Evolutionary conservation across 2,329 filamentous ascomycete species (phyloP), one percentile per base, ranked within the genome.

Genomic region (Exutisphaerella laricina): DNA sequence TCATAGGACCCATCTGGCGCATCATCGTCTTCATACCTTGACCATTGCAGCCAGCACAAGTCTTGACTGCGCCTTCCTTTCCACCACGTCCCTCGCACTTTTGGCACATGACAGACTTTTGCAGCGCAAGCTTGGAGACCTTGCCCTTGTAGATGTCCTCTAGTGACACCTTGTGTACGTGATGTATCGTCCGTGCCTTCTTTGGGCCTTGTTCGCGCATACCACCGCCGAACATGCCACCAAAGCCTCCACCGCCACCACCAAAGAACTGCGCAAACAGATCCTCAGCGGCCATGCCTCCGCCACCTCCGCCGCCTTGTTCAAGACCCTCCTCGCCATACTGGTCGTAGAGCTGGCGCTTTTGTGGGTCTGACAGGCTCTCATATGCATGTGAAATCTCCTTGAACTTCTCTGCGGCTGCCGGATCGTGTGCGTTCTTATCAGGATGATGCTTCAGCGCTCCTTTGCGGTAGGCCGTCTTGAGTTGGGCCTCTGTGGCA

Each of bases 1-100:
- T 97, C 92, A 98, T 98, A 47, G 92, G 92, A 39, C 92, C 92
- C 89, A 98, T 97, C 72, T 98, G 92, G 65, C 94, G 85, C 92
- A 98, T 96, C 90, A 98, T 97, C 29, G 87, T 96, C 84, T 97
- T 97, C 86, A 96, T 95, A 69, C 92, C 92, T 53, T 85, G 80
- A 55, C 92, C 92, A 60, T 94, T 88, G 68, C 92, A 98, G 62
- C 88, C 85, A 29, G 79, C 64, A 70, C 92, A 98, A 61, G 85
- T 86, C 73, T 89, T 90, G 54, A 97, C 90, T n/a, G 92, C 87
- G 53, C 92, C 92, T 54, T 97, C 90, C 75, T 98, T 98, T 55
- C 92, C 92, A 62, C 92, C 92, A 47, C 88, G 81, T 51, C 92
- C 92, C 46, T 92, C 84, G 67, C 92, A 98, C 71, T 89, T 89